Base-by-base conservation (phyloP, 2,329 filamentous ascomycete species). In the Colletotrichum camelliae region DNA sequence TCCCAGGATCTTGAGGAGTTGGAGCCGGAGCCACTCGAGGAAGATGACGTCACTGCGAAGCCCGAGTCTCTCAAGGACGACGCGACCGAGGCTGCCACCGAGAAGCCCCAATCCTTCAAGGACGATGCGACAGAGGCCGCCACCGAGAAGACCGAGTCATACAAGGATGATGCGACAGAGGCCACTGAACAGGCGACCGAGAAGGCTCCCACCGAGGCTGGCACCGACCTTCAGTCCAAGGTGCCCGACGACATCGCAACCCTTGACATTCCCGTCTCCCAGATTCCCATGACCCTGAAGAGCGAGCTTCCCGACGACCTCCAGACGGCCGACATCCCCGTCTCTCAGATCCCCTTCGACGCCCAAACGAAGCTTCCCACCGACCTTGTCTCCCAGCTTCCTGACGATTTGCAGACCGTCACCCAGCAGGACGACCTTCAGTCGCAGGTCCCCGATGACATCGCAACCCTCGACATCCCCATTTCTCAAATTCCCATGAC, bases 291-390 rank as follows among this genome's bases (percentile, higher is more conserved):
- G 4, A 58, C 39, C 15, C 15, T 76, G 9, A 76, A 76, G 74
- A 76, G 65, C 31, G 74, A 76, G 24, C 55, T 76, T 39, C 77
- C 79, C 12, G 75, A 79, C 5, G 75, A 78, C 16, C 3, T 78
- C 8, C 66, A 78, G 68, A 72, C 76, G 5, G 71, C 74, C 66
- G 74, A 76, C 35, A 76, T 76, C 8, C 74, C 74, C 6, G 74
- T 76, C 6, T 76, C 74, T 2, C 74, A 76, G 29, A 76, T 76
- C 18, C 74, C 70, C 5, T 60, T 74, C 7, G 74, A 76, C 1
- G 74, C 70, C 31, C 70, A 74, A 15, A 68, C 74, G 2, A 73
- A 76, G 58, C 74, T 76, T 0, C 74, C 74, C n/a, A 61, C 60
- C 12, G 72, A 75, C 16, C 18, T 75, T 15, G 72, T 71, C 6